Percentiles rank a stretch among this genome's conserved stretches.
These are phyloP conservation scores for Zygosaccharomyces pseudorouxii DNA, from an alignment of 805 yeast genomes.

Conservation along the genomic window DNA sequence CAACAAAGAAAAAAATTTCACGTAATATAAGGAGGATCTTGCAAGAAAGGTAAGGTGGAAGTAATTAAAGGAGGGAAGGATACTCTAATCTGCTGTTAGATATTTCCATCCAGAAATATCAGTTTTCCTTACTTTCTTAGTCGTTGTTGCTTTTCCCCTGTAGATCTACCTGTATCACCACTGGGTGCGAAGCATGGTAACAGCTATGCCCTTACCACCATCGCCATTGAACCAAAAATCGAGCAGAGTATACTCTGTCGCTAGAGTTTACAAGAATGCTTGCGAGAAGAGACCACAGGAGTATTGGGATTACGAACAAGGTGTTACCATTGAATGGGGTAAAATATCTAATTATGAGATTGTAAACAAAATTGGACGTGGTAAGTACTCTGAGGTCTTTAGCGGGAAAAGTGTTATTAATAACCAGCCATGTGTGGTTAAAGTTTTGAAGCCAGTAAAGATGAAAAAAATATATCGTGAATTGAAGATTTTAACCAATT, in stretches of 20 bases:
- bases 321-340: slow-evolving; percentile 74
- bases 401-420: slow-evolving; percentile 67
- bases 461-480: slow-evolving; percentile 90
- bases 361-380: slow-evolving; percentile 79
- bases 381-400: slow-evolving; percentile 91
- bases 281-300: slow-evolving; percentile 68
- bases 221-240: slow-evolving; percentile 34
- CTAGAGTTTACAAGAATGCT: slow-evolving; percentile 79
- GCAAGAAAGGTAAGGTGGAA: background rate
- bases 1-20: background rate
- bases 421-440: slow-evolving; percentile 70
- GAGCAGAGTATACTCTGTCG: slow-evolving; percentile 45
- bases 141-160: background rate
- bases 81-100: too few species aligned
- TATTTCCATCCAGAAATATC: background rate
- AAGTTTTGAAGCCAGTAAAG: slow-evolving; percentile 90
- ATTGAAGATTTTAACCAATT: slow-evolving; percentile 77
- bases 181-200: slow-evolving; percentile 1
- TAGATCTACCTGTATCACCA: background rate
- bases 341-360: slow-evolving; percentile 82
- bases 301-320: slow-evolving; percentile 81
- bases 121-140: background rate
- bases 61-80: background rate
- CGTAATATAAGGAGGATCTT: background rate
- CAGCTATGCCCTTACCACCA: slow-evolving; percentile 33